Evolutionary conservation across 352 stramenopile genomes (phyloP), one percentile per base, ranked within the genome.

Genomic region (Pythium rhizo-oryzae): DNA sequence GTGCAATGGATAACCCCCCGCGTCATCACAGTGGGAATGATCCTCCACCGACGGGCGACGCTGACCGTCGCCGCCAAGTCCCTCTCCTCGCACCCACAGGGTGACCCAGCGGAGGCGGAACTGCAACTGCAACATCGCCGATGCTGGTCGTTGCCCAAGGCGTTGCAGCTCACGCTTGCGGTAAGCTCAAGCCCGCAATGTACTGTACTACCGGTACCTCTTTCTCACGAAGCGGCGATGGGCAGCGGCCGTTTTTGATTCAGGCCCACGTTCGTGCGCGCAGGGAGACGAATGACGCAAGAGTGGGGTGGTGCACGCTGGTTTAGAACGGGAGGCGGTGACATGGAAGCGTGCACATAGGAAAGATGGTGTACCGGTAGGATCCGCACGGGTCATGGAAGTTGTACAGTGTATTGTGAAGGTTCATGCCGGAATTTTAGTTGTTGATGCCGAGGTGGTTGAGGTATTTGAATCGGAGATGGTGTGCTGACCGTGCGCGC

Each of bases 391-490:
- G 9, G 37, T 18, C 37, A 43, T 43, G 37, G 37, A 43, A 43
- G 37, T 43, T 52, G 46, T 52, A 52, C 13, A 28, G 13, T 52
- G 21, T 52, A 9, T 23, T 52, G 19, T 28, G 46, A 13, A 9
- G 24, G 18, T 52, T 28, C 18, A 35, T 41, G 12, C 35, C 8
- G 35, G 35, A 47, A 23, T 16, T 52, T 53, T 86, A 84, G 62
- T 82, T 92, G 67, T 92, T 77, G 46, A 96, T 96, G 49, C 87
- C 87, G 33, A 96, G 76, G 62, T 96, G 87, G 70, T 93, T 93
- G 30, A 96, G 72, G 62, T 96, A 96, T 72, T 96, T 93, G 73
- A 96, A 94, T 21, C 87, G 85, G 57, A 96, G 83, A 55, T 92
- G 85, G 41, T 91, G 81, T 12, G 82, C 79, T 39, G 85, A 91